A percentile compares a stretch with the other conserved stretches of the same genome.
Evolutionary conservation across 2,329 filamentous ascomycete species (phyloP).

Genomic region (Cryoendolithus antarcticus): DNA sequence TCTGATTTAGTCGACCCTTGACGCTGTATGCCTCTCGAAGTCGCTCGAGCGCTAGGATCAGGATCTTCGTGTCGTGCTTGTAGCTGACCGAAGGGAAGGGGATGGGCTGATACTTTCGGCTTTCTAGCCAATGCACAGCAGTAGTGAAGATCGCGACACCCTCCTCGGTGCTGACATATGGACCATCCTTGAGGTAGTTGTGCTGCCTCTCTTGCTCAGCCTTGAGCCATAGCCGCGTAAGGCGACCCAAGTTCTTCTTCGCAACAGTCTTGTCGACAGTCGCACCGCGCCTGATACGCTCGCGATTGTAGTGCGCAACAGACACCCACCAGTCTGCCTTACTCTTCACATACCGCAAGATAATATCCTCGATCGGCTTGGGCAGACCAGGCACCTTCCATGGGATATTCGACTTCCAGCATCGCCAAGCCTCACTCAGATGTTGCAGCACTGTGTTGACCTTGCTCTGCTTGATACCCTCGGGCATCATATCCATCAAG

Average conservation of each 20-base stretch:
- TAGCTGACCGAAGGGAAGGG: conserved; percentile 98
- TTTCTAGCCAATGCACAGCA: conserved; percentile 97
- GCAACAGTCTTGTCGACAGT: conserved; percentile 98
- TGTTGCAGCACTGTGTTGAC: conserved; percentile 96
- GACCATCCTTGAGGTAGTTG: conserved; percentile 98
- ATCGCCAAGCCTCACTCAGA: conserved; percentile 95
- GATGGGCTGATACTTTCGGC: conserved; percentile 94
- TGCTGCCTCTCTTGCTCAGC: conserved; percentile 96
- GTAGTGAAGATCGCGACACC: conserved; percentile 98
- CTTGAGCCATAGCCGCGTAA: conserved; percentile 94
- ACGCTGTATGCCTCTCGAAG: conserved; percentile 93
- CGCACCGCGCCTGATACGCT: conserved; percentile 88
- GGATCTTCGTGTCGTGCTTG: conserved; percentile 98
- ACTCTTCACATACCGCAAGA: conserved; percentile 94
- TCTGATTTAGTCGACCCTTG: conserved; percentile 92
- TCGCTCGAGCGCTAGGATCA: conserved; percentile 87
- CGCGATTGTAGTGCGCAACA: conserved; percentile 95
- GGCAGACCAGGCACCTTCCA: conserved; percentile 98
- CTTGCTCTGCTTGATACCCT: conserved; percentile 98
- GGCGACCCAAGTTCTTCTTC: conserved; percentile 93
- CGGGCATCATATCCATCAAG: conserved; percentile 99
- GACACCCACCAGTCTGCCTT: conserved; percentile 99
- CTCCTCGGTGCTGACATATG: conserved; percentile 96
- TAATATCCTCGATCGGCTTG: conserved; percentile 97
- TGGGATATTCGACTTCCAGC: conserved; percentile 99